Base-by-base conservation (phyloP, 768 basidiomycete genomes). In the Sporobolomyces phaffii region DNA sequence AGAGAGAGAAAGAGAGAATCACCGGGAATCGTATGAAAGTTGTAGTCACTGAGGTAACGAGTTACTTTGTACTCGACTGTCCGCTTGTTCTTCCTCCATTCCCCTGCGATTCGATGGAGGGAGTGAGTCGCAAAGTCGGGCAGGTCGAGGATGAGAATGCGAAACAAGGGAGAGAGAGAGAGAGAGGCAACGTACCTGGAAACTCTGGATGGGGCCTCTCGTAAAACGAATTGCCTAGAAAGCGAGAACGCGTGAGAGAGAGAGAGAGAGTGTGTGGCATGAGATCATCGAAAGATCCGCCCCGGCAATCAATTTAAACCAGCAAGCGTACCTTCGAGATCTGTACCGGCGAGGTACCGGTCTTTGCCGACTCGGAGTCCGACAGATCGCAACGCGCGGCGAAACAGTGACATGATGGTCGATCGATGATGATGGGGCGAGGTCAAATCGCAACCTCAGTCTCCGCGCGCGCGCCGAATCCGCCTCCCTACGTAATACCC, bases 221-320 rank as follows among this genome's bases (percentile, higher is more conserved):
- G 31, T 62, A 74, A 63, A 72, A 74, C 22, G 62, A 18, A 64
- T 74, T 74, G 14, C 73, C 73, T 74, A 60, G 17, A 7, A 17
- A 22, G 34, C 26, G 18, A 11, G n/a, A 10, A n/a, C 20, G 34
- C 18, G 34, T 36, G 13, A 3, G 41, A 40, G 38, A 34, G 29
- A 7, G 56, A 9, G 14, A 20, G 43, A 11, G 4, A 45, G 43
- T 43, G 38, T 28, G 5, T 22, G 33, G 18, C 36, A 33, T 9
- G 50, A 45, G 47, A 50, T 34, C 47, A 54, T 34, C 34, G 47
- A 29, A 43, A 45, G 26, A 13, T 24, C 33, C n/a, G 3, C n/a
- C n/a, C n/a, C n/a, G n/a, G n/a, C n/a, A n/a, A n/a, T n/a, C n/a
- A n/a, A n/a, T n/a, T n/a, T n/a, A n/a, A n/a, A n/a, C n/a, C n/a